Evolutionary conservation across 805 yeast genomes (phyloP).

Genomic region (Metschnikowia santaceciliae): DNA sequence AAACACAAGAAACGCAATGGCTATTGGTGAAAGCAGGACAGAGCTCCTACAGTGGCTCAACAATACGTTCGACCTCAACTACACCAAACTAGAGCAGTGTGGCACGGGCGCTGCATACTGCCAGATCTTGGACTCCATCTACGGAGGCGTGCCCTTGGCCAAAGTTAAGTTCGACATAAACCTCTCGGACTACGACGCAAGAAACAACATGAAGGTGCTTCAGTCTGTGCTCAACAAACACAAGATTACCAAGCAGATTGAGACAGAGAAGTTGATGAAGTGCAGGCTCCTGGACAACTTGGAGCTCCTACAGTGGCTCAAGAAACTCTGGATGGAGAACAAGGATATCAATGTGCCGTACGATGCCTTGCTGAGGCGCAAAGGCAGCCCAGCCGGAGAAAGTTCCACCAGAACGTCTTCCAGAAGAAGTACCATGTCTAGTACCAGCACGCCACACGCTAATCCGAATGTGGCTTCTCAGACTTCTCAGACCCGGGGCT

Average conservation of each 20-base stretch:
- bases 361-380: slow-evolving; percentile 50
- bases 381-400: slow-evolving; percentile 4
- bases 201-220: slow-evolving; percentile 78
- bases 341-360: slow-evolving; percentile 60
- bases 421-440: slow-evolving; percentile 10
- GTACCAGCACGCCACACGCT: slow-evolving; percentile 4
- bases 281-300: slow-evolving; percentile 92
- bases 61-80: slow-evolving; percentile 56
- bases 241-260: slow-evolving; percentile 66
- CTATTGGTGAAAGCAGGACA: slow-evolving; percentile 69
- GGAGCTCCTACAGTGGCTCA: slow-evolving; percentile 91
- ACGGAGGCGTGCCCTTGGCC: slow-evolving; percentile 74
- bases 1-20: slow-evolving; percentile 8
- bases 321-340: slow-evolving; percentile 74
- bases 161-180: slow-evolving; percentile 67
- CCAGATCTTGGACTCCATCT: slow-evolving; percentile 83
- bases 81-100: slow-evolving; percentile 83
- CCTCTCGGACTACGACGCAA: slow-evolving; percentile 67
- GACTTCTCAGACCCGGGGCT: not conserved
- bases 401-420: slow-evolving; percentile 9
- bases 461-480: not conserved
- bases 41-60: slow-evolving; percentile 87
- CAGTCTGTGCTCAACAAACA: slow-evolving; percentile 77
- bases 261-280: slow-evolving; percentile 76
- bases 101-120: slow-evolving; percentile 96